A percentile compares a stretch with the other conserved stretches of the same genome.
phyloP scores from a whole-genome alignment of 768 basidiomycete species.

The Solioccasus polychromus region DNA sequence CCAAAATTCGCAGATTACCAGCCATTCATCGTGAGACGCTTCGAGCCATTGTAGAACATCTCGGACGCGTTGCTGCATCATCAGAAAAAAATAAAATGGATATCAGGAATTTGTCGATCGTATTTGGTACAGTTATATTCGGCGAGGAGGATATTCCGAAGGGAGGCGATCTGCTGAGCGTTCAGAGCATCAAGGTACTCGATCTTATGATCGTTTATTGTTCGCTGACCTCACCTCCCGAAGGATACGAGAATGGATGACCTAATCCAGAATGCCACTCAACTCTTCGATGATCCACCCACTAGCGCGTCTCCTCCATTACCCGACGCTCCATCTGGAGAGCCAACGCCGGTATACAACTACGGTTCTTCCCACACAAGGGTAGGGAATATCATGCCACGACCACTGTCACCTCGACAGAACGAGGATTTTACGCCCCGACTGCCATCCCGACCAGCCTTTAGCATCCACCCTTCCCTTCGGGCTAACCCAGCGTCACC shows the following conservation, averaged over 20 bases:
- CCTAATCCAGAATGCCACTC: constrained; percentile 64
- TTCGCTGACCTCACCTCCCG: constrained; percentile 2
- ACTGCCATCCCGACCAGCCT: constrained; percentile 63
- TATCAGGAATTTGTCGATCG: constrained; percentile 85
- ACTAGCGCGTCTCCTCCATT: constrained; percentile 60
- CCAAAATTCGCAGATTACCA: constrained; percentile 82
- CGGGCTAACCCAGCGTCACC: constrained; percentile 54
- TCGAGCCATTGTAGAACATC: constrained; percentile 77
- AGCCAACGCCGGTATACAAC: constrained; percentile 50
- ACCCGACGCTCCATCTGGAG: constrained; percentile 68
- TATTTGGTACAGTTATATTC: constrained; percentile 86
- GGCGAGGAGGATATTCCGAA: constrained; percentile 90
- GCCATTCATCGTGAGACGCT: constrained; percentile 83
- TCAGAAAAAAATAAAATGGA: constrained; percentile 91
- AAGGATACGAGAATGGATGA: constrained; percentile 82
- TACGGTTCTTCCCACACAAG: constrained; percentile 76
- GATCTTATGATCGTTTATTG: too few relatives aligned
- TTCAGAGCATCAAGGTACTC: constrained; percentile 72
- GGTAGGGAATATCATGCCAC: constrained; percentile 46
- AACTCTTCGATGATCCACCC: constrained; percentile 62
- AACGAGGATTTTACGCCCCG: constrained; percentile 72
- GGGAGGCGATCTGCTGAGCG: constrained; percentile 67
- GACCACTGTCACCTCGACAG: constrained; percentile 20
- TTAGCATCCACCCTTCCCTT: constrained; percentile 77
- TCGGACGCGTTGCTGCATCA: constrained; percentile 64